Evolutionary conservation across 164 flowering plant species (phyloP), one percentile per base, ranked within the genome.

Genomic region (Annona cherimola): DNA sequence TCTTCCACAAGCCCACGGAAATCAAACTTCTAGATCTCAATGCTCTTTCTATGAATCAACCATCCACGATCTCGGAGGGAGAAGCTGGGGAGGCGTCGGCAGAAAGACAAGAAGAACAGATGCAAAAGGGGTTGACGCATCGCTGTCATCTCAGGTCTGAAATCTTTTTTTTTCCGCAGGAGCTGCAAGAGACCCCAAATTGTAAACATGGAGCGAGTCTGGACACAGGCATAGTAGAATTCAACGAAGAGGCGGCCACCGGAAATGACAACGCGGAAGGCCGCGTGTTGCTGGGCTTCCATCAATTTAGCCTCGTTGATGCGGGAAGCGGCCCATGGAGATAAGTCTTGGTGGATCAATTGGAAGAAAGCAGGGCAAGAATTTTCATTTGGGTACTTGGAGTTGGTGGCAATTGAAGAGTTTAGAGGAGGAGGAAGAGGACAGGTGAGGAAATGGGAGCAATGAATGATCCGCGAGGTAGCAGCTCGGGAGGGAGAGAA

Each of bases 141-240:
- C n/a, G n/a, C n/a, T n/a, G n/a, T n/a, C n/a, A n/a, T n/a, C n/a
- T n/a, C n/a, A n/a, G n/a, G n/a, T n/a, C n/a, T n/a, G n/a, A n/a
- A n/a, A n/a, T n/a, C n/a, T n/a, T n/a, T n/a, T n/a, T n/a, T n/a
- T n/a, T n/a, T n/a, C n/a, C 71, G 81, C 16, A 94, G 82, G 2
- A 94, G 86, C 86, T 92, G 98, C 81, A 91, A 66, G 40, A 94
- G 54, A 0, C 94, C 87, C 98, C 98, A 94, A 14, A 94, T 69
- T 0, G 97, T 94, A 63, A 94, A 92, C 91, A 90, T 84, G 11
- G 86, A 78, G 5, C 98, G 71, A 66, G 88, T 89, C 85, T 94
- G 96, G 66, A 90, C 90, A 70, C 97, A 92, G 7, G 81, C 92
- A 71, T 87, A 94, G 66, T 86, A 92, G 45, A 79, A 81, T 61